Base-by-base conservation (phyloP, 2,329 filamentous ascomycete species). In the Chaetomium sp. region DNA sequence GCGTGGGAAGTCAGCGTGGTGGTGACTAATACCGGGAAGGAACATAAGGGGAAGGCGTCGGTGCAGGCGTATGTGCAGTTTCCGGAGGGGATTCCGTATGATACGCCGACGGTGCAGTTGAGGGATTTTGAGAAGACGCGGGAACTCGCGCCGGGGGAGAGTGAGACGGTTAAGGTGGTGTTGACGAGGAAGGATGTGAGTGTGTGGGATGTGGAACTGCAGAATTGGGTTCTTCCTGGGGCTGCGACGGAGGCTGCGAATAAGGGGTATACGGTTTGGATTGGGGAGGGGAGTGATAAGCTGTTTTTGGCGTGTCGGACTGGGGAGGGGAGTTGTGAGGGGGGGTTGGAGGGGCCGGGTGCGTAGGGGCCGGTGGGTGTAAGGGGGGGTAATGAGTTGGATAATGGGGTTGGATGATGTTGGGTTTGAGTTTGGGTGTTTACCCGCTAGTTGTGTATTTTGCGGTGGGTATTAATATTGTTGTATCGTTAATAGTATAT, bases 151-250 rank as follows among this genome's bases (percentile, higher is more conserved):
- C 61, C 66, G 0, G 67, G 68, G 7, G 62, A 64, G 34, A 66
- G 65, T 41, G 62, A 65, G 50, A 62, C 63, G 32, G 64, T 76
- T 9, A 57, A 54, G 42, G 67, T 77, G 53, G 54, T 60, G 44
- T 59, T 78, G 50, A 71, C 71, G 52, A 65, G 71, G 59, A 71
- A 70, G 64, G 75, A 78, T 58, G 57, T 77, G 34, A 76, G 74
- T 53, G 75, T 77, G 32, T 81, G 78, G 78, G 75, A 79, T 58
- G 67, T 71, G 4, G 63, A 56, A 42, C 55, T 65, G 60, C 77
- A 80, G 70, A 72, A 76, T 56, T 80, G 78, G 78, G 69, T 76
- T 33, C 70, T 78, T 34, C 76, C 76, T 0, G 66, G 61, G n/a
- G 62, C 67, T 5, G 14, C 32, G 45, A 12, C 53, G n/a, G 62